These are phyloP conservation scores for Pseudogymnoascus sp. DNA, from an alignment of 2,329 filamentous ascomycete genomes.

Conservation along the genomic window DNA sequence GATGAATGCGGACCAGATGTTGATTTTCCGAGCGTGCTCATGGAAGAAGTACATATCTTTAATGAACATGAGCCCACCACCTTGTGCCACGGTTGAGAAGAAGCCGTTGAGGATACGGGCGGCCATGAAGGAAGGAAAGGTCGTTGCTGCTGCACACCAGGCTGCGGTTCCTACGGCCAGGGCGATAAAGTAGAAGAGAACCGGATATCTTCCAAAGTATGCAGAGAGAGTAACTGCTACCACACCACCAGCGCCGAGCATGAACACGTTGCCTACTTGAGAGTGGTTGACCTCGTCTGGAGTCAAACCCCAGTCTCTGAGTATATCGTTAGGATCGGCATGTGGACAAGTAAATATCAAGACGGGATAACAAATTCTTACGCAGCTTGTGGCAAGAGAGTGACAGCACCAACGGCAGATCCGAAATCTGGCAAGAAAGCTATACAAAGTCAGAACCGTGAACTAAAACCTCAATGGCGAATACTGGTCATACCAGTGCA, in stretches of 20 bases:
- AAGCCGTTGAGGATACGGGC: slow-evolving; percentile 21
- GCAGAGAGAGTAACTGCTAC: slow-evolving; percentile 29
- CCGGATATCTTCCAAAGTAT: slow-evolving; percentile 37
- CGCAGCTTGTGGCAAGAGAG: neutral
- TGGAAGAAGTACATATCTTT: slow-evolving; percentile 54
- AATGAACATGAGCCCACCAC: slow-evolving; percentile 42
- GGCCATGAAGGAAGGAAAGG: slow-evolving; percentile 10
- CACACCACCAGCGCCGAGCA: slow-evolving; percentile 27
- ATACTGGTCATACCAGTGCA: slow-evolving; percentile 15
- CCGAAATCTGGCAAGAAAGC: slow-evolving; percentile 13
- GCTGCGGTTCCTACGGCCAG: slow-evolving; percentile 10
- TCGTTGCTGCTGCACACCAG: slow-evolving; percentile 11
- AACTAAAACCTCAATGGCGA: neutral
- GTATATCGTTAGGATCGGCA: neutral
- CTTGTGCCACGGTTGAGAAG: slow-evolving; percentile 14
- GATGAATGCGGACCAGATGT: slow-evolving; percentile 37
- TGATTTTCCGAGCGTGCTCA: slow-evolving; percentile 40
- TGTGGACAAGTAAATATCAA: neutral
- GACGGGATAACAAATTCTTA: slow-evolving; percentile 21
- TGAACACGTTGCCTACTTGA: slow-evolving; percentile 44
- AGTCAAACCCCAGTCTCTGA: neutral
- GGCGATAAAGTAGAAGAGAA: slow-evolving; percentile 19
- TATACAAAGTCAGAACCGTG: neutral
- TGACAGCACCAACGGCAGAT: slow-evolving; percentile 8
- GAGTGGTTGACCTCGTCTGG: slow-evolving; percentile 43